These are phyloP conservation scores for Hsuehochloa calcarea DNA, from an alignment of 176 grass and related monocot species.

Conservation along the genomic window DNA sequence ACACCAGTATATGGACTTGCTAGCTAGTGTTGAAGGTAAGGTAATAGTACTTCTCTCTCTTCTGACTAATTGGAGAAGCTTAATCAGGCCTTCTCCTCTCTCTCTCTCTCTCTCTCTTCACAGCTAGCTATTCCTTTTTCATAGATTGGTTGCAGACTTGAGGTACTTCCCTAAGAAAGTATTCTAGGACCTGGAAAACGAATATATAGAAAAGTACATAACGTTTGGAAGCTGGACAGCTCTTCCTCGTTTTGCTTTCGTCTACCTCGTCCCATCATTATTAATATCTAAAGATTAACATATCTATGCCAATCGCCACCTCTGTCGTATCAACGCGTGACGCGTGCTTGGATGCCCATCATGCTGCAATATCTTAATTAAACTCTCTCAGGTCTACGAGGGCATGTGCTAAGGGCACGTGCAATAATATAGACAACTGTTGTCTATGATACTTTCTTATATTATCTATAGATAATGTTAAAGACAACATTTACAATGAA, in stretches of 20 bases:
- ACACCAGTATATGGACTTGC: neutral
- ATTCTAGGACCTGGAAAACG: constrained; percentile 11
- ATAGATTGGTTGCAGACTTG: constrained; percentile 4
- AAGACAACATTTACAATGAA: too few species aligned
- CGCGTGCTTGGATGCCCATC: constrained; percentile 8
- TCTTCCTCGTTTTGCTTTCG: neutral
- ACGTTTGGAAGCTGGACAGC: neutral
- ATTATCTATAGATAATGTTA: too few species aligned
- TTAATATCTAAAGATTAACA: constrained; percentile 10
- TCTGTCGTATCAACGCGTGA: constrained; percentile 15
- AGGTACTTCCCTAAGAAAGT: constrained; percentile 28
- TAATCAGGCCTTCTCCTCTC: neutral
- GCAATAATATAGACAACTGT: too few species aligned
- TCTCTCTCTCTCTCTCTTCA: neutral
- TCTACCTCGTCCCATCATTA: constrained; percentile 32
- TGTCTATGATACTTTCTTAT: too few species aligned
- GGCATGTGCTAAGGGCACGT: neutral
- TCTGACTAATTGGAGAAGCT: neutral
- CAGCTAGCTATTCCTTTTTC: neutral
- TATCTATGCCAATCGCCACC: neutral
- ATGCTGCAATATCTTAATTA: constrained; percentile 6
- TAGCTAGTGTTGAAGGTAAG: neutral
- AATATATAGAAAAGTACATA: constrained; percentile 31
- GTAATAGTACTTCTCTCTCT: neutral
- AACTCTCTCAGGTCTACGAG: neutral